Percentiles rank a stretch among this genome's conserved stretches.
Evolutionary conservation across 257 asterid genomes (phyloP).

Genomic region (Gentiana dahurica): DNA sequence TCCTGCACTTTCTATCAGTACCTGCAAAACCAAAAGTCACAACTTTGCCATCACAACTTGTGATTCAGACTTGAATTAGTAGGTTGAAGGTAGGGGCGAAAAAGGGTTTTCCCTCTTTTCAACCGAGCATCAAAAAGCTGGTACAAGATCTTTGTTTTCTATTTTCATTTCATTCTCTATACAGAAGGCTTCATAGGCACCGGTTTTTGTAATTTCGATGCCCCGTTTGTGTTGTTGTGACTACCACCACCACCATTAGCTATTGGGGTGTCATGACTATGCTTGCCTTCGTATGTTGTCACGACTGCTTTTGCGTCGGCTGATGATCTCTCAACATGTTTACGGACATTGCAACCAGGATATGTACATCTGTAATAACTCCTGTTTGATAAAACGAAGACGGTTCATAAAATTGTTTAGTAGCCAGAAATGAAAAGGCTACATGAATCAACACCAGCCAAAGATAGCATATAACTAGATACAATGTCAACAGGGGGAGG

Average conservation of each 20-base stretch:
- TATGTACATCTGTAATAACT: conserved; percentile 85
- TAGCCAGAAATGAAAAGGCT: background rate
- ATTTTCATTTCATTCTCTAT: conserved; percentile 24
- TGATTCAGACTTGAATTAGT: background rate
- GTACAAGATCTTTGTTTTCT: conserved; percentile 24
- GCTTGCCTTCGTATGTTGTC: conserved; percentile 89
- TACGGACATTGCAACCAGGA: conserved; percentile 85
- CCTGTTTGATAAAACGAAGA: conserved; percentile 28
- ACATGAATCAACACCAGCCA: background rate
- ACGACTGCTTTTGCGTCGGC: conserved; percentile 72
- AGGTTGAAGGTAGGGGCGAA: conserved; percentile 16
- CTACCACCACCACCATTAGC: conserved; percentile 26
- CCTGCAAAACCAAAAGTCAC: conserved; percentile 4
- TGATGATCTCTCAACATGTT: conserved; percentile 90
- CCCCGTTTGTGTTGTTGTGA: conserved; percentile 12
- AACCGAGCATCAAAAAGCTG: conserved; percentile 32
- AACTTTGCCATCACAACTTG: background rate
- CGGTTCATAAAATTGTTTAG: background rate
- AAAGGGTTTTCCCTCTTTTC: conserved; percentile 42
- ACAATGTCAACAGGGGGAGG: no score
- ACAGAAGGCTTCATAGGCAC: conserved; percentile 22
- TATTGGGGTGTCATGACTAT: conserved; percentile 62
- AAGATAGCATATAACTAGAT: background rate
- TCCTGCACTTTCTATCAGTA: background rate
- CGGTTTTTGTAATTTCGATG: conserved; percentile 22